Base-by-base conservation (phyloP, 805 yeast genomes). In the Saturnispora besseyi region DNA sequence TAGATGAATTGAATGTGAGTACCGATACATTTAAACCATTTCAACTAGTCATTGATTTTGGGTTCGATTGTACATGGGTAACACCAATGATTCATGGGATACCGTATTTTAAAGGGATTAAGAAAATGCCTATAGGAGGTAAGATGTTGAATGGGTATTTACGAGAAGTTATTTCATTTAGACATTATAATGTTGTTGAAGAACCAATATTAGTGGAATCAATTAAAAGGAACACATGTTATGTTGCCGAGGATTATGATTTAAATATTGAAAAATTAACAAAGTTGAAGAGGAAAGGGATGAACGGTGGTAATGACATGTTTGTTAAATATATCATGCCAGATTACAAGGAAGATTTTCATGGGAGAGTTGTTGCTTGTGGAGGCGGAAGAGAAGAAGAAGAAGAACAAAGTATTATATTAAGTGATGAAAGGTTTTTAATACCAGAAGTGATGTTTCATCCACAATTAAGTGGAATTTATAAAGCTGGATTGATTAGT, bases 151-250 rank as follows among this genome's bases (percentile, higher is more conserved):
- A 88, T 48, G 96, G 96, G 3, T 78, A 83, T 45, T 65, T 95
- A 47, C 75, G 89, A 54, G 98, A 93, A 61, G 74, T 87, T 45
- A 78, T 91, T 11, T 87, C 96, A 2, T 93, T 85, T 61, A 73
- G 97, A 48, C 93, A 93, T 68, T 93, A 90, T 64, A 91, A 93
- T 60, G 89, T 93, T 57, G 81, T 87, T 62, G 96, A 93, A 53
- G 99, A 95, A 65, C 83, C 96, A 0, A 71, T 85, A 2, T 67
- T 93, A 44, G 82, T 93, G 45, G 87, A 89, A 61, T 81, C 84
- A 44, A 85, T 95, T 56, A 93, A 93, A 60, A 96, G 90, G 60
- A 71, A 76, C 52, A 69, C 91, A 34, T 75, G 87, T 63, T 81
- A 78, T 70, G 78, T 87, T n/a, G 79, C 91, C 0, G 53, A 57